Evolutionary conservation across 2,329 filamentous ascomycete species (phyloP), one percentile per base, ranked within the genome.

Genomic region (Pseudohalonectria lignicola): DNA sequence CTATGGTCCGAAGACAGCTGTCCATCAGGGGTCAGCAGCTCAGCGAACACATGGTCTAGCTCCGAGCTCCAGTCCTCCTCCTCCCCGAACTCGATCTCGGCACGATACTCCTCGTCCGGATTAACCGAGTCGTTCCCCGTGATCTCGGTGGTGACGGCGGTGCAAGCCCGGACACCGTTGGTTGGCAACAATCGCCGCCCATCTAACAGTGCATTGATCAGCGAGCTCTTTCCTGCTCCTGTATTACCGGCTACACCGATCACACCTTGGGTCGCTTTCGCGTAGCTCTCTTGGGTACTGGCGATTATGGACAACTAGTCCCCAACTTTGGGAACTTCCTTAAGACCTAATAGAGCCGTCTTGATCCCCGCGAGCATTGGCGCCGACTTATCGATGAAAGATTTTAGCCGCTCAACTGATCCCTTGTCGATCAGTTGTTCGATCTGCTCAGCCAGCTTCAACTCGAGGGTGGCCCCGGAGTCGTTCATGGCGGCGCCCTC

Each of bases 181-280:
- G 59, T 62, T 0, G 55, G 61, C 2, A 61, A 41, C 8, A 63
- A 44, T 64, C 62, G 10, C 45, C 79, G 72, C 45, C 80, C 71
- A 21, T 79, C 74, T 0, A 79, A 57, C 25, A 81, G 49, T 0
- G 76, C 75, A 47, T 80, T 81, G 51, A 81, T 77, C 0, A 79
- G 58, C 2, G 69, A 74, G 16, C 66, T 74, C 48, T 81, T 82
- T 0, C 76, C 76, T 2, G 71, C 68, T 0, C 76, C 75, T 0
- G 77, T 80, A 39, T 69, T 73, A 1, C 76, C 76, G 3, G 76
- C 66, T 1, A 81, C 68, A 6, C 74, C 75, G 15, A 79, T 61
- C 0, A 79, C 60, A 2, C 63, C 64, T 19, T 51, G 56, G 3
- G 47, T 48, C 16, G 53, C 54, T 5, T 49, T 49, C 4, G 60